These are phyloP conservation scores for Colletotrichum cordylinicola DNA, from an alignment of 2,329 filamentous ascomycete species.

Conservation along the genomic window DNA sequence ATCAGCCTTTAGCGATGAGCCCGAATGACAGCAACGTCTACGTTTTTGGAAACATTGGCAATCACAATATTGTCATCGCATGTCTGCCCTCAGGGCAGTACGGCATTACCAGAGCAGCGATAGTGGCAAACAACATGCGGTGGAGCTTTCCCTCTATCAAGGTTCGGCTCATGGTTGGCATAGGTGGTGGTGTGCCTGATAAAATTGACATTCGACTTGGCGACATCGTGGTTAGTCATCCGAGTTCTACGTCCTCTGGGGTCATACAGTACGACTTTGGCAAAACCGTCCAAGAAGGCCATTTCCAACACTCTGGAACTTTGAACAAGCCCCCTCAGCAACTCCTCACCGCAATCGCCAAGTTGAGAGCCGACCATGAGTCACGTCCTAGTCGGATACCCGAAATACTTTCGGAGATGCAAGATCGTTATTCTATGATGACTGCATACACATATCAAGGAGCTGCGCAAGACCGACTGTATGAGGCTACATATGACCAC, in stretches of 20 bases:
- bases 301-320: conserved; percentile 7
- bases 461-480: background rate
- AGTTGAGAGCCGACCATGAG: background rate
- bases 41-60: background rate
- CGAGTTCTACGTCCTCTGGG: background rate
- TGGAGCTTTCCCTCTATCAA: conserved; percentile 17
- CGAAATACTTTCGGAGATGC: no score
- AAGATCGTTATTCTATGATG: no score
- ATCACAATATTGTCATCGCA: conserved; percentile 10
- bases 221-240: conserved; percentile 21
- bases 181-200: conserved; percentile 28
- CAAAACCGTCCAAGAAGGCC: conserved; percentile 18
- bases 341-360: conserved; percentile 16
- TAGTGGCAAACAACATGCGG: conserved; percentile 16
- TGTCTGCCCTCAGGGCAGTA: conserved; percentile 4
- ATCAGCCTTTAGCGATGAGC: background rate
- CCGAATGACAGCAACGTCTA: background rate
- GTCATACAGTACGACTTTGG: conserved; percentile 33
- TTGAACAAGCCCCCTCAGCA: conserved; percentile 24
- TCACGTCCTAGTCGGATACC: background rate
- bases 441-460: background rate
- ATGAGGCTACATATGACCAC: background rate
- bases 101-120: background rate
- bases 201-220: conserved; percentile 36
- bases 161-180: conserved; percentile 29